Evolutionary conservation across 257 asterid species (phyloP).

Genomic region (Gardenia jasminoides): DNA sequence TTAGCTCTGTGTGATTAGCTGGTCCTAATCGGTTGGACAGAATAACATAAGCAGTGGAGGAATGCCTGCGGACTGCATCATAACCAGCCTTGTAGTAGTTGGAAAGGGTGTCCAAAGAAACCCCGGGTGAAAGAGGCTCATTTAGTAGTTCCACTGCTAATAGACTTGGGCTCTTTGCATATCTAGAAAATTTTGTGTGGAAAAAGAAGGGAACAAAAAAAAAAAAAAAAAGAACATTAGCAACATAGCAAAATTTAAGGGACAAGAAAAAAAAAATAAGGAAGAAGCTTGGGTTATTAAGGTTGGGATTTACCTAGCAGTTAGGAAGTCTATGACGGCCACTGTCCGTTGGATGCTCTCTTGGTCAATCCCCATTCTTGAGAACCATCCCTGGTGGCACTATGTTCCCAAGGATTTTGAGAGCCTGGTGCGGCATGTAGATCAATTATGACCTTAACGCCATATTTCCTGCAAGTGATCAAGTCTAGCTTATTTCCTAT

Average conservation of each 20-base stretch:
- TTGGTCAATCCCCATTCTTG: slow-evolving; percentile 67
- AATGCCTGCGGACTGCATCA: slow-evolving; percentile 49
- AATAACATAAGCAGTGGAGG: slow-evolving; percentile 48
- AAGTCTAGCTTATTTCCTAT: neutral
- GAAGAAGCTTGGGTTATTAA: neutral
- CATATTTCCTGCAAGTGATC: slow-evolving; percentile 51
- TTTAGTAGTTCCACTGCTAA: slow-evolving; percentile 63
- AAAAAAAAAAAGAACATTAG: neutral
- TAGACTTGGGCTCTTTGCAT: slow-evolving; percentile 53
- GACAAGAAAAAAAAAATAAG: too few relatives aligned
- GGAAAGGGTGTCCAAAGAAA: slow-evolving; percentile 31
- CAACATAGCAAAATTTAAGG: neutral
- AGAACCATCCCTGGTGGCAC: slow-evolving; percentile 62
- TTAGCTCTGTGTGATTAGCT: slow-evolving; percentile 37
- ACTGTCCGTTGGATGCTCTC: slow-evolving; percentile 58
- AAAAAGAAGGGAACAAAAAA: too few relatives aligned
- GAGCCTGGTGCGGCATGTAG: slow-evolving; percentile 83
- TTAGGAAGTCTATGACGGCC: slow-evolving; percentile 41
- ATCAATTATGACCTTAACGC: slow-evolving; percentile 56
- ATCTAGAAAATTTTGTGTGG: slow-evolving; percentile 22
- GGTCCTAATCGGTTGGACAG: slow-evolving; percentile 58
- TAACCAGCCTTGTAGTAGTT: slow-evolving; percentile 52
- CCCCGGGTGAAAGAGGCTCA: slow-evolving; percentile 67
- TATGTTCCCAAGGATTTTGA: slow-evolving; percentile 70
- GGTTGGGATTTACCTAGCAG: slow-evolving; percentile 35